Percentiles rank a stretch among this genome's conserved stretches.
Conservation (phyloP, 257 asterid genomes). For the Handroanthus guayacan region DNA sequence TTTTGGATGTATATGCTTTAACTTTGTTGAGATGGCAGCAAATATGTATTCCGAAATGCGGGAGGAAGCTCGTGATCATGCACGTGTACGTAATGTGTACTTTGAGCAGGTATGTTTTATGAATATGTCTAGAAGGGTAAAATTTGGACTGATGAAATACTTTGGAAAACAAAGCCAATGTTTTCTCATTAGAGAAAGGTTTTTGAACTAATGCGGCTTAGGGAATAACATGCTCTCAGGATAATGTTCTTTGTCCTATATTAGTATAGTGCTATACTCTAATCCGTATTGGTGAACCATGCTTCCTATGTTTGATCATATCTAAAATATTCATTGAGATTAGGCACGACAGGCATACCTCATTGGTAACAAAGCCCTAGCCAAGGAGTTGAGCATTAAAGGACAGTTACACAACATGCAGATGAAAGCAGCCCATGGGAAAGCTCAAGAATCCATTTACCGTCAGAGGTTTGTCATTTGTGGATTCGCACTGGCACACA, state of each 20-base stretch:
- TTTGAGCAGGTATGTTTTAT: slow-evolving; percentile 71
- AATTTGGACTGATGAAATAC: neutral
- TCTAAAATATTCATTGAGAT: slow-evolving; percentile 34
- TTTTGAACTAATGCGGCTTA: neutral
- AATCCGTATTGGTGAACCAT: neutral
- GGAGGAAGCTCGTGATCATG: slow-evolving; percentile 88
- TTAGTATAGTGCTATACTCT: too few species aligned
- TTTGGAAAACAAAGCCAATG: neutral
- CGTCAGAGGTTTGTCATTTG: slow-evolving; percentile 65
- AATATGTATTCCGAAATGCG: slow-evolving; percentile 72
- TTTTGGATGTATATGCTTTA: slow-evolving; percentile 48
- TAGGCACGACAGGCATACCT: slow-evolving; percentile 87
- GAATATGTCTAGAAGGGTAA: slow-evolving; percentile 21
- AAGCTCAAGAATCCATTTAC: slow-evolving; percentile 72
- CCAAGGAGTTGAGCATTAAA: slow-evolving; percentile 77
- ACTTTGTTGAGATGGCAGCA: slow-evolving; percentile 73
- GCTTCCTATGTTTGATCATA: slow-evolving; percentile 13
- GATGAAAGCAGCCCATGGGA: slow-evolving; percentile 75
- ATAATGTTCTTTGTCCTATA: neutral
- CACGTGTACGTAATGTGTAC: slow-evolving; percentile 73
- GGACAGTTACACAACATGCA: slow-evolving; percentile 83
- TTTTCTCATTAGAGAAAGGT: too few species aligned
- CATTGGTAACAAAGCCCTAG: slow-evolving; percentile 76
- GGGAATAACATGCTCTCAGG: neutral
- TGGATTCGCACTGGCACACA: neutral